These are phyloP conservation scores for Trichoderma aggressivum DNA, from an alignment of 2,329 filamentous ascomycete genomes.

Conservation along the genomic window DNA sequence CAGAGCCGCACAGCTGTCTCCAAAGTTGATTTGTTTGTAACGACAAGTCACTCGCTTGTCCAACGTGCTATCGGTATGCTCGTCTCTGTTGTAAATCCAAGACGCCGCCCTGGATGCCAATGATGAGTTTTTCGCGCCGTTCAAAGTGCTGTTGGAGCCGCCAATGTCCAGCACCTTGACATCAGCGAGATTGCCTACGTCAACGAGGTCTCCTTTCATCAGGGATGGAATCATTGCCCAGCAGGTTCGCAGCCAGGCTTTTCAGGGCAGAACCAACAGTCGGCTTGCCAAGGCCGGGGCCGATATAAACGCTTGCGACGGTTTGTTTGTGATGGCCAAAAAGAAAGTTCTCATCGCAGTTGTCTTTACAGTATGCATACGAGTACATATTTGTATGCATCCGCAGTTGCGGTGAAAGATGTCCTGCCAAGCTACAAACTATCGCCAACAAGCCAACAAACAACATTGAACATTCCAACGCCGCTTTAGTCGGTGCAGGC, in stretches of 20 bases:
- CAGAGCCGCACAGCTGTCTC: not conserved
- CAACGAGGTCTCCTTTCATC: not conserved
- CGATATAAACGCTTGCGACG: not conserved
- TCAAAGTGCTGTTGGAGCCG: not conserved
- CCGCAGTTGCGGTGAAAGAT: no score
- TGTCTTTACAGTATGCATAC: no score
- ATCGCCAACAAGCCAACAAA: no score
- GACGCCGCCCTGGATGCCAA: not conserved
- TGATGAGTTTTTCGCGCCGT: not conserved
- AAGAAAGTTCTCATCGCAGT: not conserved
- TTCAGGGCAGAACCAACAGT: not conserved
- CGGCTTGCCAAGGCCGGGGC: not conserved
- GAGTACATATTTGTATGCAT: no score
- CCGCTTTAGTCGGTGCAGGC: no score
- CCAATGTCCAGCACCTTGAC: not conserved
- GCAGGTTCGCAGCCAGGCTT: not conserved
- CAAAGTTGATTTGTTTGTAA: not conserved
- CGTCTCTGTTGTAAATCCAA: not conserved
- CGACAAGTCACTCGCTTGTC: not conserved
- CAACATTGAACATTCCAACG: no score
- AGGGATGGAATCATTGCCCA: not conserved
- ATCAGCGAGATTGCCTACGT: not conserved
- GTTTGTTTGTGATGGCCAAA: not conserved
- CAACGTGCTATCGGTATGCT: not conserved
- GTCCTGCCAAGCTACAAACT: no score